Percentiles rank a stretch among this genome's conserved stretches.
Conservation (phyloP, 2,329 filamentous ascomycete genomes). For the Exophiala lecanii-corni region DNA sequence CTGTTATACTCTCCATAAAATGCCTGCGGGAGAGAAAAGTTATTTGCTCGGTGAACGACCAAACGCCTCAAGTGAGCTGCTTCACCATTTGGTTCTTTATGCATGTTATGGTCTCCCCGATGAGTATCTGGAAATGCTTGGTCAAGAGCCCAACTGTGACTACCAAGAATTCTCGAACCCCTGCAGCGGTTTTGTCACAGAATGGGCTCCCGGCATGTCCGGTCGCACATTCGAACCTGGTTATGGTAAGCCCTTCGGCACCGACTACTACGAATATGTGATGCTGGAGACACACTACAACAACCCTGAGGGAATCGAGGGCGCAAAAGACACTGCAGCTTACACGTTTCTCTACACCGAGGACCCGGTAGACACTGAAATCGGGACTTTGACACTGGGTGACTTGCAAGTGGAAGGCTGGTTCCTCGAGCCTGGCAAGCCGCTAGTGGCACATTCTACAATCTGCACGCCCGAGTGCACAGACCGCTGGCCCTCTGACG, state of each 20-base stretch:
- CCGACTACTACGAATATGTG: slow-evolving; percentile 10
- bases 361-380: slow-evolving; percentile 7
- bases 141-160: slow-evolving; percentile 7
- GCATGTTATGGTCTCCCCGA: slow-evolving; percentile 7
- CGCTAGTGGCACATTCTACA: slow-evolving; percentile 7
- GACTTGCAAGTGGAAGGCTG: slow-evolving; percentile 6
- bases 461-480: slow-evolving; percentile 8
- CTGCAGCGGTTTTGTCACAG: slow-evolving; percentile 8
- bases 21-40: slow-evolving; percentile 3
- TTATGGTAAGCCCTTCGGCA: slow-evolving; percentile 6
- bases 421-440: slow-evolving; percentile 9
- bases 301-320: slow-evolving; percentile 6
- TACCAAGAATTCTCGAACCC: slow-evolving; percentile 8
- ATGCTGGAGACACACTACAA: slow-evolving; percentile 10
- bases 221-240: slow-evolving; percentile 9
- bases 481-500: slow-evolving; percentile 8
- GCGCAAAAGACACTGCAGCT: slow-evolving; percentile 3
- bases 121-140: slow-evolving; percentile 7
- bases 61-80: slow-evolving; percentile 5
- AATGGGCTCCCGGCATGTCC: slow-evolving; percentile 9
- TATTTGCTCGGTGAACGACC: slow-evolving; percentile 9
- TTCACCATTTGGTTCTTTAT: slow-evolving; percentile 9
- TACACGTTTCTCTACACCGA: slow-evolving; percentile 11
- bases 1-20: slow-evolving; percentile 8
- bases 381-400: slow-evolving; percentile 8